Base-by-base conservation (phyloP, 73 alveolate species). In the Stentor coeruleus region DNA sequence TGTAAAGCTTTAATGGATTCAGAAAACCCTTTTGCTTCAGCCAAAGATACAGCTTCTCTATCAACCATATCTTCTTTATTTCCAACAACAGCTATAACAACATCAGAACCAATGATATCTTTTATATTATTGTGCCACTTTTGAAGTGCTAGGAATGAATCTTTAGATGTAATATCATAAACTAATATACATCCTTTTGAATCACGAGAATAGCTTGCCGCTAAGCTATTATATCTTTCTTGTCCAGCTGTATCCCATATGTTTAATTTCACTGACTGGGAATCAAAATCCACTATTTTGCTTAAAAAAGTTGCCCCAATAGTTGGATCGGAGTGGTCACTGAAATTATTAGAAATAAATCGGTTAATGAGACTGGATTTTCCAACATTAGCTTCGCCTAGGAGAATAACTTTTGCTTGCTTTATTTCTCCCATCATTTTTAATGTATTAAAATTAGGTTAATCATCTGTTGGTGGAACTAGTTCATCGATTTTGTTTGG, bases 371-470 rank as follows among this genome's bases (percentile, higher is more conserved):
- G 82, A 82, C 95, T 88, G 39, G 95, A 81, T 84, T 93, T 93
- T 28, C 98, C 97, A 20, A 93, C 98, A 30, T 90, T 59, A 11
- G 94, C 82, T 82, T 88, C 95, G 30, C 98, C 98, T 35, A 93
- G 39, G 58, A 93, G 85, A 14, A 86, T 91, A 40, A 89, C 76
- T 60, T 89, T 89, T 11, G n/a, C n/a, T 66, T 66, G 79, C 28
- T 11, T 49, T 11, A 20, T 49, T 20, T 49, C 66, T 49, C 66
- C 20, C 6, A 49, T 49, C 66, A 49, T 49, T 49, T 49, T 49
- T 49, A 49, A 20, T 49, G 20, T 49, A 11, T 11, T 49, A 11
- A 11, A 49, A 6, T 49, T 49, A 49, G 66, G n/a, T n/a, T 49
- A 6, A 49, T 49, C 66, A 6, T 49, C 66, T 49, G 66, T 49